Conservation (phyloP, 345 rosid species). For the Populus ilicifolia region DNA sequence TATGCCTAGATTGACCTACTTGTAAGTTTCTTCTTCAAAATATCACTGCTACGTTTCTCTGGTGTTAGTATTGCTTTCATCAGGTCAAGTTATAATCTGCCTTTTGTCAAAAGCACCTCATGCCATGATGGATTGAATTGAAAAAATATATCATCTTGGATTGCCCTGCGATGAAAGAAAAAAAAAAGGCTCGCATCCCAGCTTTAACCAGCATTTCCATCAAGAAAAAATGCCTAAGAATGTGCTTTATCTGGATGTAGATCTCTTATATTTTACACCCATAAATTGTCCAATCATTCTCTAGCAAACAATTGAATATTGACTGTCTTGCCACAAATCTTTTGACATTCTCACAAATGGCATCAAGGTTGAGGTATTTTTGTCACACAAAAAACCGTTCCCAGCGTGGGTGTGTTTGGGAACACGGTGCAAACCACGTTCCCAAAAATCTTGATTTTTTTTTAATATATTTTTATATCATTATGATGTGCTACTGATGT, state of each 20-base stretch:
- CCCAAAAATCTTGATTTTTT: no score
- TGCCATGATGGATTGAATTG: neutral
- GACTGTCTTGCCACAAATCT: neutral
- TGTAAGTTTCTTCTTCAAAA: conserved; percentile 47
- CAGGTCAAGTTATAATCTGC: neutral
- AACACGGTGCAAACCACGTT: no score
- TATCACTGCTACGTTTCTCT: neutral
- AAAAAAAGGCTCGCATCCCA: neutral
- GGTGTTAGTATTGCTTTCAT: neutral
- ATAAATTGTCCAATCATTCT: neutral
- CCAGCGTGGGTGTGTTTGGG: neutral
- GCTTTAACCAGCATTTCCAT: neutral
- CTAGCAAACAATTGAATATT: neutral
- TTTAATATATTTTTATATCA: no score
- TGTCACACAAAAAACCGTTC: neutral
- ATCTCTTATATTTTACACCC: neutral
- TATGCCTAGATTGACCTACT: conserved; percentile 71
- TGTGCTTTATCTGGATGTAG: neutral
- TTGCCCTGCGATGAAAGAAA: neutral
- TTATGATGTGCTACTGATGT: no score
- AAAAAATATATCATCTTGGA: neutral
- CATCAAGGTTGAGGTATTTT: neutral
- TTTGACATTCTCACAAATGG: neutral
- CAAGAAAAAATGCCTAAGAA: conserved; percentile 4
- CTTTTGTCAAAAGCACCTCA: neutral